Conservation (phyloP, 345 rosid species). For the Aethionema arabicum region DNA sequence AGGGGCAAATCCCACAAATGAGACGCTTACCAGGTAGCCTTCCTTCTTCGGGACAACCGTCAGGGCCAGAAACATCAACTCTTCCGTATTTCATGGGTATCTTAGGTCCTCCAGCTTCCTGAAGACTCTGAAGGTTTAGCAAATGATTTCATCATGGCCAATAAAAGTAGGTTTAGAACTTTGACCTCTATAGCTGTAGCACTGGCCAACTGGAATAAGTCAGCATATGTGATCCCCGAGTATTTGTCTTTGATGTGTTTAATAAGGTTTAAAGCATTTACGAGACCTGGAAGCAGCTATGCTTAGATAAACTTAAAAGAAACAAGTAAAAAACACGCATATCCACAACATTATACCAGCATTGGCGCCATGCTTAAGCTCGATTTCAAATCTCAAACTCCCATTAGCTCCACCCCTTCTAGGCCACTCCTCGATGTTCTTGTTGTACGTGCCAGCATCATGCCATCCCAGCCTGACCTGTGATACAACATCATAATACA, state of each 20-base stretch:
- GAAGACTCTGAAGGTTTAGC: slow-evolving; percentile 15
- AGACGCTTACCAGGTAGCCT: slow-evolving; percentile 78
- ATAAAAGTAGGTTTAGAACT: not conserved
- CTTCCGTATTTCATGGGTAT: slow-evolving; percentile 95
- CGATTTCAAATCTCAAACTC: slow-evolving; percentile 84
- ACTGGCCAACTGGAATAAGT: slow-evolving; percentile 87
- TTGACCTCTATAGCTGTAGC: slow-evolving; percentile 94
- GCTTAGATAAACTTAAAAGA: slow-evolving; percentile 24
- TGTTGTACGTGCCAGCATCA: slow-evolving; percentile 94
- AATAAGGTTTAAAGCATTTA: slow-evolving; percentile 75
- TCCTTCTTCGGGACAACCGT: slow-evolving; percentile 95
- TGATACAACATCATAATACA: not conserved
- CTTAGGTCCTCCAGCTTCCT: slow-evolving; percentile 97
- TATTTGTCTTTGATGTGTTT: slow-evolving; percentile 82
- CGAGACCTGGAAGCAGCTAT: slow-evolving; percentile 59
- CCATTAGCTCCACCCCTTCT: slow-evolving; percentile 93
- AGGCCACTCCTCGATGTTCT: slow-evolving; percentile 85
- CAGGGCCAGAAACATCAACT: slow-evolving; percentile 71
- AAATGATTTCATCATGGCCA: not conserved
- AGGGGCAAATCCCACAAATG: not conserved
- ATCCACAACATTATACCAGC: slow-evolving; percentile 56
- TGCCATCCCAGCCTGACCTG: slow-evolving; percentile 97
- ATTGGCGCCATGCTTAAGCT: slow-evolving; percentile 94
- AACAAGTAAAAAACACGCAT: not conserved
- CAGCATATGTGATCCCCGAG: slow-evolving; percentile 79